Conservation (phyloP, 1,139 yeast species). For the Arxiozyma heterogenica region DNA sequence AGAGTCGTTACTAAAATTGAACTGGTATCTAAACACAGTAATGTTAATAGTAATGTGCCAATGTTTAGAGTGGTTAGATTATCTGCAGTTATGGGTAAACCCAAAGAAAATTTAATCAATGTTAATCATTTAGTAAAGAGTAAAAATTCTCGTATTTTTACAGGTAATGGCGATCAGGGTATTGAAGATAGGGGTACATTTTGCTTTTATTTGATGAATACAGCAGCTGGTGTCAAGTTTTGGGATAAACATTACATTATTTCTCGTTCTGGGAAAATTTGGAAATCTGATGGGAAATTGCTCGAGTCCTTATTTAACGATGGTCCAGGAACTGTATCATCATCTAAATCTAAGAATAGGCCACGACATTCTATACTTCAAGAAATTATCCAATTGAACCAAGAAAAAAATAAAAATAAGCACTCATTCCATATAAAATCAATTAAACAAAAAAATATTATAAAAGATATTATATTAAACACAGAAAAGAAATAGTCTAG, state of each 20-base stretch:
- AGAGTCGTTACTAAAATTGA: constrained; percentile 24
- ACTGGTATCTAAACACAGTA: constrained; percentile 17
- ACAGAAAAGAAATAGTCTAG: background rate
- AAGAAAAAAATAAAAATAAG: constrained; percentile 12
- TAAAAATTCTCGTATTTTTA: constrained; percentile 18
- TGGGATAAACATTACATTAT: constrained; percentile 21
- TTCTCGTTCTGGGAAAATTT: constrained; percentile 25
- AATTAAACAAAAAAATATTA: constrained; percentile 1
- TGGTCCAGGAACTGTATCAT: background rate
- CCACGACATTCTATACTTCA: constrained; percentile 7
- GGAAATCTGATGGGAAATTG: constrained; percentile 25
- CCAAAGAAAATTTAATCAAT: background rate
- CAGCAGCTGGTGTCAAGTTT: constrained; percentile 13
- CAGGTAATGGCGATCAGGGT: constrained; percentile 28
- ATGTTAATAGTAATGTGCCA: constrained; percentile 7
- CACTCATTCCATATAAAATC: constrained; percentile 13
- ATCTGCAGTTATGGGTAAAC: constrained; percentile 19
- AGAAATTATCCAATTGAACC: constrained; percentile 12
- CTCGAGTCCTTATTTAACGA: constrained; percentile 23
- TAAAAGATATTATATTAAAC: constrained; percentile 5
- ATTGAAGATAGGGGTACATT: constrained; percentile 26
- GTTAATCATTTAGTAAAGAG: constrained; percentile 13
- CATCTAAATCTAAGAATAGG: background rate
- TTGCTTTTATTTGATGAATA: constrained; percentile 16
- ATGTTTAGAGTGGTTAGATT: constrained; percentile 19